Evolutionary conservation across 768 basidiomycete genomes (phyloP).

Genomic region (Lactarius sp.): DNA sequence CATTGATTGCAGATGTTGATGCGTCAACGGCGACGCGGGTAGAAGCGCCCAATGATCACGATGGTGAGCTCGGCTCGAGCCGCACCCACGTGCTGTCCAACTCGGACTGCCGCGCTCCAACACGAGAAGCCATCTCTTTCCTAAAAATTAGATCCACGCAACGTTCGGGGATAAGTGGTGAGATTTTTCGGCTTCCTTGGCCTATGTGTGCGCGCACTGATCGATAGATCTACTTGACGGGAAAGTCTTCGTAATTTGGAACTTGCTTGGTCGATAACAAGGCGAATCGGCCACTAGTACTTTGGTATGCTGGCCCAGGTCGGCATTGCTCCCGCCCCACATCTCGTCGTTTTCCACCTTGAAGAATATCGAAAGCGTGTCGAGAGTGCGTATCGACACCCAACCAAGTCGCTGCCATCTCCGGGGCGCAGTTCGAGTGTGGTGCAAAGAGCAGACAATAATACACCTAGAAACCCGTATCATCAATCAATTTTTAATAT

Average conservation of each 20-base stretch:
- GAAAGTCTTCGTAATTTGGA: background rate
- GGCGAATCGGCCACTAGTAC: background rate
- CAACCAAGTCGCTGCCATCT: slow-evolving; percentile 2
- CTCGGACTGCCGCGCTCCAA: too few species aligned
- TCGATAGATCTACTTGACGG: background rate
- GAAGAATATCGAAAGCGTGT: background rate
- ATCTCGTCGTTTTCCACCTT: background rate
- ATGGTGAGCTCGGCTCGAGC: too few species aligned
- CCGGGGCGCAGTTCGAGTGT: background rate
- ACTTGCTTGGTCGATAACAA: background rate
- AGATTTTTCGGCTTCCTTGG: background rate
- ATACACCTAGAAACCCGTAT: background rate
- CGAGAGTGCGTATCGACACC: background rate
- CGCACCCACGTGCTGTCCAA: background rate
- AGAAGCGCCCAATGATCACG: too few species aligned
- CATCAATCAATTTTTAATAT: background rate
- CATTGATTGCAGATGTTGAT: too few species aligned
- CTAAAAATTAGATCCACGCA: slow-evolving; percentile 6
- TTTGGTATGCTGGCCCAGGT: background rate
- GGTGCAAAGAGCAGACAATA: background rate
- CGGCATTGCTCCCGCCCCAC: background rate
- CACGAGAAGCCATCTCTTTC: background rate
- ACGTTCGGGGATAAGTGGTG: background rate
- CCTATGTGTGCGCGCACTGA: background rate
- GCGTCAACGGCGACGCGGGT: too few species aligned